Percentiles rank a stretch among this genome's conserved stretches.
These are phyloP conservation scores for Tillandsia leiboldiana DNA, from an alignment of 176 grass and related monocot genomes.

Conservation along the genomic window DNA sequence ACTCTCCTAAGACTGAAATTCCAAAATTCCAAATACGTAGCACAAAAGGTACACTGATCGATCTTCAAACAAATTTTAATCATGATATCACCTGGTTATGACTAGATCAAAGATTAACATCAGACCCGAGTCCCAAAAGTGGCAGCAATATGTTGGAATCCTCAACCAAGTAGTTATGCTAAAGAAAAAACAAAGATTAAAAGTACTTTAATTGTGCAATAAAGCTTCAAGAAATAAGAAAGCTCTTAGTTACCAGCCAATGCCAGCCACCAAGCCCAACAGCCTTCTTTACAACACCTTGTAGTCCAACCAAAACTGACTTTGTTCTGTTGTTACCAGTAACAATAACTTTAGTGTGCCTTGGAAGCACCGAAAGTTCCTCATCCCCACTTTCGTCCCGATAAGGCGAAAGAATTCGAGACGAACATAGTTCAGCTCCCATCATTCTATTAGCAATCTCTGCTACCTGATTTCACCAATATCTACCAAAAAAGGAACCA, in stretches of 20 bases:
- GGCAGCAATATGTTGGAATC: background rate
- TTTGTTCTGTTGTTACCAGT: slow-evolving; percentile 37
- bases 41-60: background rate
- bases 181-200: background rate
- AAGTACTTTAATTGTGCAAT: background rate
- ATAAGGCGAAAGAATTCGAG: background rate
- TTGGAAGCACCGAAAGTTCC: slow-evolving; percentile 21
- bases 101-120: background rate
- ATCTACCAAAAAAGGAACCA: background rate
- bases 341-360: slow-evolving; percentile 37
- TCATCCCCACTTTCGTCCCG: slow-evolving; percentile 32
- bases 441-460: background rate
- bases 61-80: background rate
- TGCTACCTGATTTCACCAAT: background rate
- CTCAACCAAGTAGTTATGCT: background rate
- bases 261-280: slow-evolving; percentile 33
- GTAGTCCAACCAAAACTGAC: slow-evolving; percentile 35
- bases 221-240: background rate
- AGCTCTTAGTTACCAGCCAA: slow-evolving; percentile 21
- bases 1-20: background rate
- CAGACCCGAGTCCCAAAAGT: background rate
- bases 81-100: background rate
- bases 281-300: slow-evolving; percentile 30
- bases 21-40: background rate
- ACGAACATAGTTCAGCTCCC: background rate